A percentile compares a stretch with the other conserved stretches of the same genome.
These are phyloP conservation scores for Xerophyta viscosa DNA, from an alignment of 106 monocot genomes.

Conservation along the genomic window DNA sequence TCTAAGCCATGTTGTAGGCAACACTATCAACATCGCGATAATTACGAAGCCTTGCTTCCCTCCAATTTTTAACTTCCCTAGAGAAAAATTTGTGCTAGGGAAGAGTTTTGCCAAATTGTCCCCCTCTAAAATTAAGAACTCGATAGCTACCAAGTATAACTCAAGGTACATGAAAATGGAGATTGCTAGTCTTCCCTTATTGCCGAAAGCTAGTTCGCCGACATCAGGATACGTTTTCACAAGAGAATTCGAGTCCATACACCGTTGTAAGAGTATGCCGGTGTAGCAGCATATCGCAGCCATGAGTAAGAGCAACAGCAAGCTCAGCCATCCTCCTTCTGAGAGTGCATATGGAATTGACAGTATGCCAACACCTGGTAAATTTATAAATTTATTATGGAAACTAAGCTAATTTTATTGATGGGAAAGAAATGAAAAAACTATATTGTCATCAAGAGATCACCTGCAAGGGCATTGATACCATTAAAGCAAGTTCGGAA, in stretches of 20 bases:
- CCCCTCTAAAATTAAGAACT: conserved; percentile 77
- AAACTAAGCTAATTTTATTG: no score
- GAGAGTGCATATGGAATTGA: conserved; percentile 79
- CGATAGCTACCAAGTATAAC: conserved; percentile 60
- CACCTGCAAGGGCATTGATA: conserved; percentile 75
- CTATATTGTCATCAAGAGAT: no score
- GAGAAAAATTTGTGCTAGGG: conserved; percentile 20
- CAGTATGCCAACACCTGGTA: conserved; percentile 67
- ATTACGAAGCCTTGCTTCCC: conserved; percentile 61
- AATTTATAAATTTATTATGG: no score
- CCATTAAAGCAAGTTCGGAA: conserved; percentile 75
- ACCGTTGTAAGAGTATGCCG: conserved; percentile 54
- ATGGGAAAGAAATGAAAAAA: no score
- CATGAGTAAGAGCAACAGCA: conserved; percentile 39
- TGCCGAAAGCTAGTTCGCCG: conserved; percentile 75
- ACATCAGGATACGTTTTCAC: conserved; percentile 83
- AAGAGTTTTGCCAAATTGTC: conserved; percentile 80
- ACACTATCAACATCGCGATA: conserved; percentile 36
- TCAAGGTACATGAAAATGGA: conserved; percentile 80
- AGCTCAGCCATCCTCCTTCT: conserved; percentile 75
- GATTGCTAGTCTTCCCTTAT: conserved; percentile 43
- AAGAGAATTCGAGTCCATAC: conserved; percentile 59
- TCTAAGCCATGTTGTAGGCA: conserved; percentile 80
- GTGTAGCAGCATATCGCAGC: conserved; percentile 72
- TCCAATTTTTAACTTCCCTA: conserved; percentile 21